Conservation (phyloP, 495 filamentous ascomycete species). For the Bombardia bombarda region DNA sequence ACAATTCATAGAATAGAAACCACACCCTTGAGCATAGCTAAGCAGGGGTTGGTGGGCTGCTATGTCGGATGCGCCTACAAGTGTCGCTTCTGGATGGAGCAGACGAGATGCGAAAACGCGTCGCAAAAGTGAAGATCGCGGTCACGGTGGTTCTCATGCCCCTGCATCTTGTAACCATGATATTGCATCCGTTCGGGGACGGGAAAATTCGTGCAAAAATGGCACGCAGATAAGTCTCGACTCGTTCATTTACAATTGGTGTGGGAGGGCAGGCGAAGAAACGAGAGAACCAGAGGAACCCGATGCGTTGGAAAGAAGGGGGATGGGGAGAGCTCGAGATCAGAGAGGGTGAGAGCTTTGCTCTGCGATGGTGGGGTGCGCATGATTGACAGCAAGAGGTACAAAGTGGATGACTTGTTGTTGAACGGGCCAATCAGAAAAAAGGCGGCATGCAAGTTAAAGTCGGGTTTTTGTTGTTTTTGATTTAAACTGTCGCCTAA, state of each 20-base stretch:
- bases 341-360: constrained; percentile 19
- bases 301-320: constrained; percentile 18
- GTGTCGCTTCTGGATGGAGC: constrained; percentile 9
- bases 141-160: not conserved
- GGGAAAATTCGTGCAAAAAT: constrained; percentile 19
- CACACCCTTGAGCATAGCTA: constrained; percentile 9
- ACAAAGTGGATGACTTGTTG: constrained; percentile 30
- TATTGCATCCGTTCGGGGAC: not conserved
- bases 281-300: constrained; percentile 31
- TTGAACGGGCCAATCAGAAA: constrained; percentile 38
- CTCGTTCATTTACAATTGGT: not conserved
- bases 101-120: constrained; percentile 20
- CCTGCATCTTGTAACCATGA: not conserved
- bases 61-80: constrained; percentile 27
- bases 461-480: constrained; percentile 19
- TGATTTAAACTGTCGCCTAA: constrained; percentile 21
- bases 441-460: constrained; percentile 15
- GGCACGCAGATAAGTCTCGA: not conserved
- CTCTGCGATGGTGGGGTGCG: constrained; percentile 21
- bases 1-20: constrained; percentile 13
- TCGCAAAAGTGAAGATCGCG: constrained; percentile 5
- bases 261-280: constrained; percentile 17
- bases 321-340: constrained; percentile 28
- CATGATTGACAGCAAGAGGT: constrained; percentile 30
- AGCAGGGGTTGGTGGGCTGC: constrained; percentile 23